Base-by-base conservation (phyloP, 192 early-diverging fungal genomes). In the Geranomyces michiganensis region DNA sequence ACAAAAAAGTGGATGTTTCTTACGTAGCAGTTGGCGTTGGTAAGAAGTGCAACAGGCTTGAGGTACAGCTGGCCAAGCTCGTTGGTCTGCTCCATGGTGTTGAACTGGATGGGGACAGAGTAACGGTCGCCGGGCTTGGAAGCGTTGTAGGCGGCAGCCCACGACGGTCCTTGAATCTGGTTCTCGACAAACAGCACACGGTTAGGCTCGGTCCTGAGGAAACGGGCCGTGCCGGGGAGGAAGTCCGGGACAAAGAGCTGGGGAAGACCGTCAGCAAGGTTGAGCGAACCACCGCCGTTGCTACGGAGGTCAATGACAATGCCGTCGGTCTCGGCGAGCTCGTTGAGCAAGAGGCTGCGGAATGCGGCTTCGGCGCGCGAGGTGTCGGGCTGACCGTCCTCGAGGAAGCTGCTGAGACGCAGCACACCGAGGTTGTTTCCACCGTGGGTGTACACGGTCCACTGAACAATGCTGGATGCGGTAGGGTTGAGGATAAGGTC, bases 231-330 rank as follows among this genome's bases (percentile, higher is more conserved):
- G 41, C 62, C 49, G 5, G 65, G 47, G 2, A 19, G 1, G 46
- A 24, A 43, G 43, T 65, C 62, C 22, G 58, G 22, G 15, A 27
- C 22, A 43, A 73, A 77, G 8, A 75, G 55, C 66, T 77, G 71
- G 47, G 66, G 65, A 48, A 77, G 26, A 19, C 43, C 24, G 29
- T 72, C 71, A 19, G 76, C 62, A 29, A 75, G 24, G 22, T 27
- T 21, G 15, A 67, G 31, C 49, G 36, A 47, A 21, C 76, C 76
- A 56, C 76, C 76, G 41, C 70, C 71, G 56, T 77, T 77, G 59
- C 22, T 41, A 10, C 71, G 36, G 21, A 77, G 4, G 26, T 77
- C 76, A 33, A 77, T n/a, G 29, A 77, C 19, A 12, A 77, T 36
- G 1, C 30, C 24, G 67, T 74, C 68, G 5, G 71, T 75, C 1